Percentiles rank a stretch among this genome's conserved stretches.
These are phyloP conservation scores for Fistulinella cinereoalba DNA, from an alignment of 1,284 basidiomycete genomes.

Conservation along the genomic window DNA sequence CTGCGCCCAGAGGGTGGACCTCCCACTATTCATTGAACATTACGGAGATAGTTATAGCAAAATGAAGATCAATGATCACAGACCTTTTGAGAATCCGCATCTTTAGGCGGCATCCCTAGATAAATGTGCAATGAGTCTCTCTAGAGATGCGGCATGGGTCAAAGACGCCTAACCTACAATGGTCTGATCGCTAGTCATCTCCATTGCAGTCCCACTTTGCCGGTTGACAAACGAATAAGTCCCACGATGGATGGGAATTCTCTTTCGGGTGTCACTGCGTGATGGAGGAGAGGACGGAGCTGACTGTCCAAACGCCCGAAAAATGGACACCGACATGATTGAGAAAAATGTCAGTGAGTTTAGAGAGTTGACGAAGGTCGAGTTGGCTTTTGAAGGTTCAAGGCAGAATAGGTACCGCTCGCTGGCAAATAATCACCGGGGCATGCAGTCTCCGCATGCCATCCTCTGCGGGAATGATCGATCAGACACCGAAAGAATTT, in stretches of 20 bases:
- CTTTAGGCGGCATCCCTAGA: constrained; percentile 30
- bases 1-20: constrained; percentile 28
- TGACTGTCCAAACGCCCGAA: constrained; percentile 23
- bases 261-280: constrained; percentile 20
- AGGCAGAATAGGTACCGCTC: constrained; percentile 1
- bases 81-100: constrained; percentile 29
- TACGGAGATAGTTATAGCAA: background rate
- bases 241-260: constrained; percentile 29
- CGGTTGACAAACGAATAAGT: constrained; percentile 32
- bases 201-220: constrained; percentile 35
- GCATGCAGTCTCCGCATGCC: constrained; percentile 24
- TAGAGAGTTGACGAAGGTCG: background rate
- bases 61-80: background rate
- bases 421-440: constrained; percentile 13
- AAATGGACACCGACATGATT: constrained; percentile 23
- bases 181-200: constrained; percentile 25
- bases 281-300: constrained; percentile 5
- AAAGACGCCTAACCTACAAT: constrained; percentile 21
- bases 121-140: constrained; percentile 3
- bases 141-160: background rate
- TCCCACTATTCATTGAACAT: constrained; percentile 22
- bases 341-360: background rate
- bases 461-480: constrained; percentile 1
- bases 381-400: constrained; percentile 18
- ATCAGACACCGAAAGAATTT: constrained; percentile 17